Evolutionary conservation across 2,329 filamentous ascomycete genomes (phyloP), one percentile per base, ranked within the genome.

Genomic region (Rachicladosporium sp.): DNA sequence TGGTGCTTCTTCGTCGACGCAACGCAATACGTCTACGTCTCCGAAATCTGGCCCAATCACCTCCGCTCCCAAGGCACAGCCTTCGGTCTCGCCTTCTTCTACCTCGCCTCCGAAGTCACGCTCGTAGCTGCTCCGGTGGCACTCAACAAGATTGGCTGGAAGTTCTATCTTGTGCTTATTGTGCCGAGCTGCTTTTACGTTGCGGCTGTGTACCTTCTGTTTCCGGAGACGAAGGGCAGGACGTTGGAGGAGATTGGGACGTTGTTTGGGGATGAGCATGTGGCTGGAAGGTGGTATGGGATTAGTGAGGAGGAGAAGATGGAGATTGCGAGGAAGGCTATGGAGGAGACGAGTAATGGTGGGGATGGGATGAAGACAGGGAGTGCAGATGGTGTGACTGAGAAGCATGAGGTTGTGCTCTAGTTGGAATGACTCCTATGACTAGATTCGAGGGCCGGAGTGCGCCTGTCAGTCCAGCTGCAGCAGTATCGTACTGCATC

Each of bases 1-100:
- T 66, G 62, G 56, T 58, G 56, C 35, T 66, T 60, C 29, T 67
- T 58, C 47, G 59, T 67, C 31, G 66, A 69, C 42, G 66, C 66
- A 2, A 67, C 61, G 10, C 65, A 67, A 51, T 69, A 67, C 42
- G 54, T 67, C 13, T 67, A 67, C 39, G 57, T 65, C 23, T 57
- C 59, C 2, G 65, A 68, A 50, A 68, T 68, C 11, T 67, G 65
- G 50, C 66, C 63, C 3, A 66, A 56, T 11, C 56, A 62, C 42
- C 46, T 64, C 10, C 56, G 62, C 3, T 52, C 54, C 9, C 54
- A 62, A 32, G 61, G 62, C 0, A 58, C 61, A 11, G 59, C 60
- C 1, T 43, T 65, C 29, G 59, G 62, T 1, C 49, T 65, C 40
- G 46, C 51, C 27, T 52, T 54, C 19, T 53, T 60, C 30, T 63